Conservation (phyloP, 2,329 filamentous ascomycete genomes). For the Talaromyces verruculosus region DNA sequence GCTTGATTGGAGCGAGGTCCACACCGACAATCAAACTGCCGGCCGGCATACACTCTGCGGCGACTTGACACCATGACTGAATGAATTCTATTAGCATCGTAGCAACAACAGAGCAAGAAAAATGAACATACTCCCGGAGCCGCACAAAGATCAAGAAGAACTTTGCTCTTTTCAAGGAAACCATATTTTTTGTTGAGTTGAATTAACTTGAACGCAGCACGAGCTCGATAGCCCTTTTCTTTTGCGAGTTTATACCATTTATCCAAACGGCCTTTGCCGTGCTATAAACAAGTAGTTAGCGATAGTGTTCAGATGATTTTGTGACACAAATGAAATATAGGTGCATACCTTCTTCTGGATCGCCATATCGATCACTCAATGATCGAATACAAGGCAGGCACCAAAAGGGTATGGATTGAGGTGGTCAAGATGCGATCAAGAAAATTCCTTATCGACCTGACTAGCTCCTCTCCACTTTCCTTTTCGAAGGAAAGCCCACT, state of each 20-base stretch:
- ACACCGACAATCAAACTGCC: conserved; percentile 91
- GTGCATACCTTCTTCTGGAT: conserved; percentile 81
- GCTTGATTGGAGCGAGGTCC: conserved; percentile 91
- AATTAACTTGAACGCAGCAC: conserved; percentile 96
- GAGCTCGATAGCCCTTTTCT: conserved; percentile 93
- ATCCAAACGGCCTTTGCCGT: conserved; percentile 96
- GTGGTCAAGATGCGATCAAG: conserved; percentile 8
- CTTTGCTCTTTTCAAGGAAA: conserved; percentile 94
- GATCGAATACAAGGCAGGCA: background rate
- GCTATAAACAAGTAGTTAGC: conserved; percentile 47
- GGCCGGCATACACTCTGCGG: conserved; percentile 88
- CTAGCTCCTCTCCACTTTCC: conserved; percentile 8
- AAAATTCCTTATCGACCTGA: conserved; percentile 19
- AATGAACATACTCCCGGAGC: conserved; percentile 73
- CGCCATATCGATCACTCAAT: conserved; percentile 62
- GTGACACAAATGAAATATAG: background rate
- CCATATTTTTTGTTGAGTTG: conserved; percentile 99
- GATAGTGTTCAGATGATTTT: background rate
- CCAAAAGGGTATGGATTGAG: background rate
- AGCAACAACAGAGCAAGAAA: conserved; percentile 1
- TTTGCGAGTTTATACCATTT: conserved; percentile 99
- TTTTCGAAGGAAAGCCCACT: background rate
- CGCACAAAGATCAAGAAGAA: conserved; percentile 94
- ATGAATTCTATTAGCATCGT: conserved; percentile 25
- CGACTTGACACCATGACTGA: conserved; percentile 93